Evolutionary conservation across 768 basidiomycete species (phyloP).

Genomic region (Trametes cinnabarina): DNA sequence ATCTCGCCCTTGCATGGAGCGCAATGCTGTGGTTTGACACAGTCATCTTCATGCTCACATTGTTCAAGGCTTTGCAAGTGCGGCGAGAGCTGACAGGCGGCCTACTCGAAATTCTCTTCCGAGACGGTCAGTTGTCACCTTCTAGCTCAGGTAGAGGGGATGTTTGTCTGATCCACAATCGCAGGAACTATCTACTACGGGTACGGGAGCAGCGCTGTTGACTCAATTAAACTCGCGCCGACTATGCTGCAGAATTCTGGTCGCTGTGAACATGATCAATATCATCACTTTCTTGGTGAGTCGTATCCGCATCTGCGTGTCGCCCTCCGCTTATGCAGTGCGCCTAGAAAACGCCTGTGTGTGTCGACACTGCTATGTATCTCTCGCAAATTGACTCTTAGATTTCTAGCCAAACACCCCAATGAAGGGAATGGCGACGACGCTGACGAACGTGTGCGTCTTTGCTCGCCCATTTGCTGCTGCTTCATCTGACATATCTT

Average conservation of each 20-base stretch:
- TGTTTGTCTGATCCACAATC: not conserved
- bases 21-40: constrained; percentile 9
- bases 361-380: not conserved
- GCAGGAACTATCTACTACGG: constrained; percentile 11
- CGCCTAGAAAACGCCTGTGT: constrained; percentile 3
- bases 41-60: not conserved
- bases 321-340: not conserved
- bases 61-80: constrained; percentile 10
- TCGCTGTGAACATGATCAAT: constrained; percentile 12
- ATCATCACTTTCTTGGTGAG: constrained; percentile 11
- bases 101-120: not conserved
- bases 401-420: constrained; percentile 3
- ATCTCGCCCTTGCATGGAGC: constrained; percentile 6
- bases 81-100: constrained; percentile 1
- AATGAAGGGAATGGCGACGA: constrained; percentile 10
- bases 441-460: constrained; percentile 11
- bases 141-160: no score
- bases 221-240: not conserved
- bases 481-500: not conserved
- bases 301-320: not conserved
- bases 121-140: constrained; percentile 3
- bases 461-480: no score
- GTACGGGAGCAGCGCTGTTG: not conserved
- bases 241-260: not conserved
- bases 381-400: not conserved